Evolutionary conservation across 2,329 filamentous ascomycete genomes (phyloP), one percentile per base, ranked within the genome.

Genomic region (Colletotrichum neosansevieriae): DNA sequence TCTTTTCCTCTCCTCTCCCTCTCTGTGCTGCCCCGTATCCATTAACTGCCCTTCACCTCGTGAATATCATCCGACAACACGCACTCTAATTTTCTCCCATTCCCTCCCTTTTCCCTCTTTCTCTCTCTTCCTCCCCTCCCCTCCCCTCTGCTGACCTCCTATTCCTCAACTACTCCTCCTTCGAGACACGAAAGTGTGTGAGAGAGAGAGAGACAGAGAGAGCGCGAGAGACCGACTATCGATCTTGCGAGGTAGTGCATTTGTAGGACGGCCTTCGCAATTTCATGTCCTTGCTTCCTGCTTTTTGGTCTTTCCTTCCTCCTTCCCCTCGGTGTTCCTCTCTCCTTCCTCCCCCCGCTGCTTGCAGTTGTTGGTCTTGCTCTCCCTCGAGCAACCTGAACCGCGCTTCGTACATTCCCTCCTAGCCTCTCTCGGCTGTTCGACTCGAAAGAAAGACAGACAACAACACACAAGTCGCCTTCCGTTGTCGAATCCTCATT

Each of bases 61-160:
- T 60, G 66, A 69, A 69, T 69, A 69, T 69, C 66, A 66, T 69
- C 66, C 62, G 61, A 69, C 66, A 69, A 62, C 61, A 66, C 61
- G 66, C 61, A 72, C 58, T 66, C 53, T 66, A 69, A 71, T 75
- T 63, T 65, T 62, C 49, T 56, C 62, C 45, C 32, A 36, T 38
- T 58, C 44, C 57, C 66, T 49, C 57, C 36, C 36, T 70, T 63
- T 62, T 67, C 40, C 54, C 64, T 59, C 58, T 58, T 66, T 36
- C 40, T 58, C 59, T 56, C 38, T 57, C 36, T 56, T 47, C 49
- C 58, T 62, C 42, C 58, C 50, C 54, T 50, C 53, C 51, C 58
- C 47, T 77, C 73, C 72, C 68, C n/a, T 70, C 63, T 73, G 69
- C 70, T 70, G 29, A 54, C 50, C 50, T 62, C 63, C 54, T 59